phyloP scores from a whole-genome alignment of 495 filamentous ascomycete genomes.

The Amphirosellinia nigrospora region DNA sequence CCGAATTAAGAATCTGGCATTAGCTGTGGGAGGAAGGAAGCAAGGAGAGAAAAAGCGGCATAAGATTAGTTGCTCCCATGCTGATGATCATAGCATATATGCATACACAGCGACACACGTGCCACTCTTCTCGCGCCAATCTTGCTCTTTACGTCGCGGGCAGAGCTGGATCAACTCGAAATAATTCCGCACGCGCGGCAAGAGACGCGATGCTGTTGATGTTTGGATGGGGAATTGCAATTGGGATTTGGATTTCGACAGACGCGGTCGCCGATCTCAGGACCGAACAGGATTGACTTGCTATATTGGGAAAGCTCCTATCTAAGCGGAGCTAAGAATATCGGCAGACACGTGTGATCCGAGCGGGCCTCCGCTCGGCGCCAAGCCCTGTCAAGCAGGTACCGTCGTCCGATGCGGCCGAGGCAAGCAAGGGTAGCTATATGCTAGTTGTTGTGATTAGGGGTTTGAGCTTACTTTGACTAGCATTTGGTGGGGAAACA shows the following conservation, averaged over 20 bases:
- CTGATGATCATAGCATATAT: not conserved
- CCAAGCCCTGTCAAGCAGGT: too few relatives aligned
- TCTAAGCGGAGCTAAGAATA: too few relatives aligned
- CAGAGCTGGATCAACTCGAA: not conserved
- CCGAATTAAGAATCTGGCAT: not conserved
- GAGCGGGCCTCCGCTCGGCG: too few relatives aligned
- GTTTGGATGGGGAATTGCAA: not conserved
- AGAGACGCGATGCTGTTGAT: not conserved
- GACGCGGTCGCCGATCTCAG: not conserved
- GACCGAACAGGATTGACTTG: not conserved
- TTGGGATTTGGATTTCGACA: not conserved
- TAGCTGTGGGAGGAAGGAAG: not conserved
- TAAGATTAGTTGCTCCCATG: not conserved
- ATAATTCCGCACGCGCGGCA: not conserved
- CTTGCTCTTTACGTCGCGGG: not conserved
- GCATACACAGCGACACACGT: not conserved
- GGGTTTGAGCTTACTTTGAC: too few relatives aligned
- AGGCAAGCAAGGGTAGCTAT: too few relatives aligned
- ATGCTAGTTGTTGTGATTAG: too few relatives aligned
- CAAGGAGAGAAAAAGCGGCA: not conserved
- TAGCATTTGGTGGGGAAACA: too few relatives aligned
- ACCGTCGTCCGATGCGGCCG: too few relatives aligned
- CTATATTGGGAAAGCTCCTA: not conserved
- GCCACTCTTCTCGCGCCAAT: not conserved
- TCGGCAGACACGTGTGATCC: too few relatives aligned